Evolutionary conservation across 441 rosid species (phyloP), one percentile per base, ranked within the genome.

Genomic region (Iberis amara): DNA sequence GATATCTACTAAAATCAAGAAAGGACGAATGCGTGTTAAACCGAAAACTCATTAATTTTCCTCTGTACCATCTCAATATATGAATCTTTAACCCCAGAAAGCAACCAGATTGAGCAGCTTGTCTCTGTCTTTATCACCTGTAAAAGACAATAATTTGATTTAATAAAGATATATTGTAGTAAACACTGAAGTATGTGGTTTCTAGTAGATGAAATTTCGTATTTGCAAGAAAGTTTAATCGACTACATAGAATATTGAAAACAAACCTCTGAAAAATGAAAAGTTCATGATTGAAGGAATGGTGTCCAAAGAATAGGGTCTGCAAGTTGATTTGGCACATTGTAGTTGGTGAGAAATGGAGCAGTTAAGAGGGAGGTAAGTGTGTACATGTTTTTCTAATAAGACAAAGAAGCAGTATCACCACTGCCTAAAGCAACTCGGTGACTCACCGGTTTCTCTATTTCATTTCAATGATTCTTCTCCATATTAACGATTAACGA

Each of bases 251-350:
- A 59, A 27, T 4, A 48, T 39, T 47, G 37, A 59, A 42, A 54
- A 71, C 78, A 24, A 61, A 88, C 96, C 96, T 85, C 96, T 31
- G 91, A 54, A 41, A 69, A 66, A 50, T 73, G 85, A 30, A 91
- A 65, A 44, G 76, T 70, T 47, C 95, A 89, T n/a, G 85, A 37
- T 6, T 95, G 86, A 68, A 78, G 86, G 62, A 83, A 88, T 33
- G 85, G 73, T 13, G 95, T 64, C 98, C 98, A 91, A 52, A 80
- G 84, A 51, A 79, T 79, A 62, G 96, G 96, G 47, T 91, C 95
- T 26, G 71, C 83, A 38, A 80, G 68, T 6, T 85, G 81, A 72
- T 88, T 95, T 58, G 56, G 14, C 10, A 76, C 40, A 60, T 72
- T 85, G 78, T 85, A 91, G 83, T 68, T 85, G 55, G 94, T 80